Evolutionary conservation across 768 basidiomycete species (phyloP).

Genomic region (Mycena alexandri): DNA sequence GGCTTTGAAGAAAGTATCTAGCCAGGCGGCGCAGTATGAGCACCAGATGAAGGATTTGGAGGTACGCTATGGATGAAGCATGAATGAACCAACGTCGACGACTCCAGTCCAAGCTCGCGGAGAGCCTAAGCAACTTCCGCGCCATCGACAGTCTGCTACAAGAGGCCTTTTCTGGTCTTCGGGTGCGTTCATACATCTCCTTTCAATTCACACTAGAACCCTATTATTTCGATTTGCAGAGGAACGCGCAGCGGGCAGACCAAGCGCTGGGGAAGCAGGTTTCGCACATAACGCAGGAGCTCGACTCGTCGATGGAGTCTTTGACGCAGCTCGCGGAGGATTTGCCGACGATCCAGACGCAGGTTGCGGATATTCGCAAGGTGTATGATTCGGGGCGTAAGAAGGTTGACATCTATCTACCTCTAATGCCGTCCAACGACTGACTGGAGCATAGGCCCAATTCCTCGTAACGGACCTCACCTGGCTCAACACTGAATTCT

Average conservation of each 20-base stretch:
- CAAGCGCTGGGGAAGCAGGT: conserved; percentile 70
- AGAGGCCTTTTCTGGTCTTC: conserved; percentile 71
- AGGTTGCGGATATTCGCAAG: conserved; percentile 71
- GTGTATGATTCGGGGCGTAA: conserved; percentile 79
- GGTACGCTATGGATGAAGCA: conserved; percentile 46
- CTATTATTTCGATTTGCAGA: conserved; percentile 50
- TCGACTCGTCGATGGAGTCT: conserved; percentile 71
- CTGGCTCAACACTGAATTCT: conserved; percentile 86
- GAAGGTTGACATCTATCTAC: conserved; percentile 57
- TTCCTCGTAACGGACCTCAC: conserved; percentile 71
- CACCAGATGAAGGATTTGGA: conserved; percentile 73
- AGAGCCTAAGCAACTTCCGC: conserved; percentile 80
- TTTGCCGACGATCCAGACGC: conserved; percentile 72
- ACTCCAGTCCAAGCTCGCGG: conserved; percentile 70
- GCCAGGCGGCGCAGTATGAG: conserved; percentile 64
- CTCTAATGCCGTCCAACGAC: too few species aligned
- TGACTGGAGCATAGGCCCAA: conserved; percentile 62
- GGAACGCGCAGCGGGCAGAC: conserved; percentile 70
- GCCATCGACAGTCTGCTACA: conserved; percentile 78
- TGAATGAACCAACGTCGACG: conserved; percentile 4
- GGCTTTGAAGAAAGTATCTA: conserved; percentile 59
- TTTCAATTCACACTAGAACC: conserved; percentile 3
- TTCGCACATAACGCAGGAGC: conserved; percentile 70
- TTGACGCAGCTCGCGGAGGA: conserved; percentile 68
- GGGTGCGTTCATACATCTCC: conserved; percentile 54